Percentiles rank a stretch among this genome's conserved stretches.
Evolutionary conservation across 495 filamentous ascomycete genomes (phyloP).

Genomic region (Lophiostoma macrostomum): DNA sequence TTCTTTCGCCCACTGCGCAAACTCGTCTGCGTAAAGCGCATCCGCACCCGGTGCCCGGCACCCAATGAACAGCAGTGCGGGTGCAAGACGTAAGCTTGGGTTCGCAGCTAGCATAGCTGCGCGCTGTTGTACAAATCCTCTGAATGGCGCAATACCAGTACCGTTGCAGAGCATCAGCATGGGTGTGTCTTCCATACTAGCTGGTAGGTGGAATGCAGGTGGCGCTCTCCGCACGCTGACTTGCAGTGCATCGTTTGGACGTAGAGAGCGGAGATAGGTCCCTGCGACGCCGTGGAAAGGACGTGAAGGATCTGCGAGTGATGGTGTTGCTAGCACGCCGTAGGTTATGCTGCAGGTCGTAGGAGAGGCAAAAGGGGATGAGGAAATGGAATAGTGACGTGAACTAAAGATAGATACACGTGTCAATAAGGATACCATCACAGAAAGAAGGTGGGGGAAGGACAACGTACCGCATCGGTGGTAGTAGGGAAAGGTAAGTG

Average conservation of each 20-base stretch:
- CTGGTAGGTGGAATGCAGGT: slow-evolving; percentile 61
- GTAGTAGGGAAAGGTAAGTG: slow-evolving; percentile 63
- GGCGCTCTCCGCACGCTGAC: slow-evolving; percentile 54
- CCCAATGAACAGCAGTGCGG: slow-evolving; percentile 62
- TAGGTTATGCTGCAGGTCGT: slow-evolving; percentile 61
- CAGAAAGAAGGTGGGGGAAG: too few species aligned
- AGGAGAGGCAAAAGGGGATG: slow-evolving; percentile 59
- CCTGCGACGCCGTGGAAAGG: slow-evolving; percentile 53
- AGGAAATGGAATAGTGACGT: slow-evolving; percentile 73
- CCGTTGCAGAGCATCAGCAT: slow-evolving; percentile 61
- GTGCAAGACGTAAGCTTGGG: slow-evolving; percentile 48
- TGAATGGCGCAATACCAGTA: slow-evolving; percentile 65
- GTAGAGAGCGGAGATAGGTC: slow-evolving; percentile 55
- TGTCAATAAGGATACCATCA: too few species aligned
- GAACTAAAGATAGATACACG: too few species aligned
- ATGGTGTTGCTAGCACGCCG: slow-evolving; percentile 56
- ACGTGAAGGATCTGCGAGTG: slow-evolving; percentile 41
- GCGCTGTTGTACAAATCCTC: slow-evolving; percentile 68
- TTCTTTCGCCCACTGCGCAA: slow-evolving; percentile 53
- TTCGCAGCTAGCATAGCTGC: slow-evolving; percentile 51
- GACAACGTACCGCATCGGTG: slow-evolving; percentile 74
- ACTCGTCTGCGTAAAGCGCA: slow-evolving; percentile 58
- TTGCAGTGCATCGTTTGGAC: slow-evolving; percentile 56
- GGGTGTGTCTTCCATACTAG: slow-evolving; percentile 55
- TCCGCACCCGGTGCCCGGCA: slow-evolving; percentile 59